Base-by-base conservation (phyloP, 2,329 filamentous ascomycete genomes). In the Pseudocercospora vitis region DNA sequence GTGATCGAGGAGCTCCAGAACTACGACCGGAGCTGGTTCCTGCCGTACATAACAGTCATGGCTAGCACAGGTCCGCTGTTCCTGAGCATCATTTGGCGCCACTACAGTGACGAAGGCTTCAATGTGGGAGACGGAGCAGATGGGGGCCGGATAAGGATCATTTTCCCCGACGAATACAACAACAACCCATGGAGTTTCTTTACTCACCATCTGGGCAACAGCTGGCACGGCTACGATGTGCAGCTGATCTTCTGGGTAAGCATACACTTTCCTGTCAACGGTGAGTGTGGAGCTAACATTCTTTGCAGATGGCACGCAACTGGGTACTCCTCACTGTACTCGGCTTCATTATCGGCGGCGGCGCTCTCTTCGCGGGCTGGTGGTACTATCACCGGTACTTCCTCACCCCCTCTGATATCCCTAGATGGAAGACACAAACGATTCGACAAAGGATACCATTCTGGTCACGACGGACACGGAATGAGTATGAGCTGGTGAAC, bases 41-140 rank as follows among this genome's bases (percentile, higher is more conserved):
- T 85, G 57, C 81, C 84, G 12, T 90, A 91, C 70, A 86, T 88
- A 65, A 89, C 86, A 19, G 86, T 91, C 63, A 91, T 91, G 88
- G 85, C 86, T 42, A 84, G 83, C 7, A 88, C 88, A 0, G 88
- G 88, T 0, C 88, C 88, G 0, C 74, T 91, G 24, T 91, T 89
- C 74, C 72, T 91, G 40, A 88, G 83, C 52, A 81, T 91, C 33
- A 80, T 89, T 55, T 88, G 87, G 85, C 84, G 87, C 66, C 83
- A 89, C 69, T 91, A 88, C 70, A 83, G 84, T 69, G 76, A 78
- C 28, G 73, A 76, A 14, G 74, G 73, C 37, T 78, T 71, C 8
- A 69, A 70, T 46, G 58, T 71, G 12, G 75, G 70, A 37, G 73
- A 76, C 23, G 70, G 66, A 64, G 24, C 54, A 7, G 67, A 69